Evolutionary conservation across 2,329 filamentous ascomycete species (phyloP).

Genomic region (Colletotrichum musae): DNA sequence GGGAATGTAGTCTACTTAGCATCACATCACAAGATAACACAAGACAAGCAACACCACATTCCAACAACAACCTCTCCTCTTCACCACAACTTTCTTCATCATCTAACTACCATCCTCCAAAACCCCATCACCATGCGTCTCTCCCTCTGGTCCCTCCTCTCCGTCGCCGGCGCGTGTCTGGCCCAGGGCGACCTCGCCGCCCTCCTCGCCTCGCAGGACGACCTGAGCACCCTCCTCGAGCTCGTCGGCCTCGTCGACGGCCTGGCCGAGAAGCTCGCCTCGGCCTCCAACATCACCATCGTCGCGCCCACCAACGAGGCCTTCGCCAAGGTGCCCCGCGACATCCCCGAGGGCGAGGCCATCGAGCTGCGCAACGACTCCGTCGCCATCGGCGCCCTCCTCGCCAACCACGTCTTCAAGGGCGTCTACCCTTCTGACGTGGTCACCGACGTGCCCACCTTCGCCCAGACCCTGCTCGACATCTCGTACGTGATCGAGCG

Average conservation of each 20-base stretch:
- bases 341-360: constrained; percentile 51
- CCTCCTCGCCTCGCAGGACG: constrained; percentile 44
- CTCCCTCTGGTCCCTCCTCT: neutral
- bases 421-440: constrained; percentile 48
- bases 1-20: no score
- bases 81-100: neutral
- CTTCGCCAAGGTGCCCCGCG: constrained; percentile 49
- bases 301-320: constrained; percentile 54
- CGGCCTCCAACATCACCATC: constrained; percentile 52
- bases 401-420: constrained; percentile 51
- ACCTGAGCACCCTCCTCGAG: constrained; percentile 45
- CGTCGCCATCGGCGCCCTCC: constrained; percentile 49
- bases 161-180: constrained; percentile 21
- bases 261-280: constrained; percentile 49
- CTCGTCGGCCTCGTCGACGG: constrained; percentile 45
- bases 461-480: constrained; percentile 49
- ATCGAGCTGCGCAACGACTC: constrained; percentile 49
- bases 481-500: constrained; percentile 47
- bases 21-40: no score
- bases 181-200: constrained; percentile 43
- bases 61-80: neutral
- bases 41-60: no score
- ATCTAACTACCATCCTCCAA: neutral
- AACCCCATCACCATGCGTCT: constrained; percentile 14
- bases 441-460: constrained; percentile 48